phyloP scores from a whole-genome alignment of 2,329 filamentous ascomycete genomes.

The Aspergillus sojae region DNA sequence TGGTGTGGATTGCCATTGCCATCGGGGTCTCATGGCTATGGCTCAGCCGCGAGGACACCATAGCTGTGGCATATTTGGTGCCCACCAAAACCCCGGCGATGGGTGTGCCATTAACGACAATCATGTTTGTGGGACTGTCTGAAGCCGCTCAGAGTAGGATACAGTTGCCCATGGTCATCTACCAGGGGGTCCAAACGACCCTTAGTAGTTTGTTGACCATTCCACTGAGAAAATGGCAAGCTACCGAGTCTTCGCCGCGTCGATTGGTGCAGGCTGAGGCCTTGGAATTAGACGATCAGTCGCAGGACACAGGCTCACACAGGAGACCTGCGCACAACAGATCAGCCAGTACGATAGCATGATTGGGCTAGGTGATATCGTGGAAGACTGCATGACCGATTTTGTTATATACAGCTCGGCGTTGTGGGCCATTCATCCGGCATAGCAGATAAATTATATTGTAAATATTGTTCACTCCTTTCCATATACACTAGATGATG shows the following conservation, averaged over 20 bases:
- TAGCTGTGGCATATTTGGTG: conserved; percentile 68
- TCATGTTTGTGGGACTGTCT: conserved; percentile 63
- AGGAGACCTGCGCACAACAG: neutral
- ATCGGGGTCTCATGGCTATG: conserved; percentile 51
- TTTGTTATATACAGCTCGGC: neutral
- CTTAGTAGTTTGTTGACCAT: conserved; percentile 46
- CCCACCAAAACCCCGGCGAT: conserved; percentile 68
- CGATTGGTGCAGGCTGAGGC: neutral
- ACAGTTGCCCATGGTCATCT: conserved; percentile 66
- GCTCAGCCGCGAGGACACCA: conserved; percentile 59
- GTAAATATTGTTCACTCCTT: neutral
- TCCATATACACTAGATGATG: neutral
- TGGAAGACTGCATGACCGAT: neutral
- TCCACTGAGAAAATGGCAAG: conserved; percentile 43
- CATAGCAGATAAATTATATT: neutral
- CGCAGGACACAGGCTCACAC: neutral
- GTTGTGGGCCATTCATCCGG: neutral
- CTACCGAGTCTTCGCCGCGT: neutral
- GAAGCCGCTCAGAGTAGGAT: conserved; percentile 60
- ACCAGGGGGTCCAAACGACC: conserved; percentile 48
- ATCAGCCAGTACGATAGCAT: neutral
- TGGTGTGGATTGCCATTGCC: conserved; percentile 61
- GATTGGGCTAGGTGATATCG: neutral
- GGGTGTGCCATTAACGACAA: conserved; percentile 63
- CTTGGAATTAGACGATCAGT: neutral